Evolutionary conservation across 148 eudicot species (phyloP).

Genomic region (Chenopodium quinoa): DNA sequence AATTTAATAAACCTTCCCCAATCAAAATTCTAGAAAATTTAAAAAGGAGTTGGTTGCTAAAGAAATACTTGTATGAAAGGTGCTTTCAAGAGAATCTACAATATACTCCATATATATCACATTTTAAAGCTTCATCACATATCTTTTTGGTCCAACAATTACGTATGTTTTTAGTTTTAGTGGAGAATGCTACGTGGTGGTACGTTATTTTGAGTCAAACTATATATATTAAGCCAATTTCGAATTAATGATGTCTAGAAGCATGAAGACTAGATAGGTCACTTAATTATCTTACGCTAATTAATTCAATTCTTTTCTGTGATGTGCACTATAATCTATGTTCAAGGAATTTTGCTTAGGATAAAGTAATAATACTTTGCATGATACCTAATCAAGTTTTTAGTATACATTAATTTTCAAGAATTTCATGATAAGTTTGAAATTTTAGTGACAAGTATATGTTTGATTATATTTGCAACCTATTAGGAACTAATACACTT

Average conservation of each 20-base stretch:
- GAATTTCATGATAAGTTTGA: not conserved
- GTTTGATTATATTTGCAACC: not conserved
- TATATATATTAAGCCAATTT: no score
- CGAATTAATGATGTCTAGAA: not conserved
- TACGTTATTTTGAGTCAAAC: not conserved
- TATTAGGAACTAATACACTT: not conserved
- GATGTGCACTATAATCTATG: not conserved
- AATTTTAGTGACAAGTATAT: not conserved
- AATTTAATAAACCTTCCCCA: no score
- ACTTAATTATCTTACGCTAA: not conserved
- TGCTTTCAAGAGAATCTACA: no score
- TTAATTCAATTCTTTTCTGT: not conserved
- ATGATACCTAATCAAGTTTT: not conserved
- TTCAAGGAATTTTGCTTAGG: not conserved
- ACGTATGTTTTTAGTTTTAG: not conserved
- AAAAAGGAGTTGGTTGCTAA: no score
- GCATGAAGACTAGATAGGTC: not conserved
- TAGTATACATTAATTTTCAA: not conserved
- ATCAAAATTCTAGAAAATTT: no score
- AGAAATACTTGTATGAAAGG: no score
- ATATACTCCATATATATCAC: no score
- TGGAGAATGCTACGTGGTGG: not conserved
- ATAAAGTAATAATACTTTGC: not conserved
- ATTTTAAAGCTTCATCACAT: not conserved
- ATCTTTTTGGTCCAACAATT: not conserved